Evolutionary conservation across 108 stramenopile genomes (phyloP), one percentile per base, ranked within the genome.

Genomic region (Mediolabrus comicus): DNA sequence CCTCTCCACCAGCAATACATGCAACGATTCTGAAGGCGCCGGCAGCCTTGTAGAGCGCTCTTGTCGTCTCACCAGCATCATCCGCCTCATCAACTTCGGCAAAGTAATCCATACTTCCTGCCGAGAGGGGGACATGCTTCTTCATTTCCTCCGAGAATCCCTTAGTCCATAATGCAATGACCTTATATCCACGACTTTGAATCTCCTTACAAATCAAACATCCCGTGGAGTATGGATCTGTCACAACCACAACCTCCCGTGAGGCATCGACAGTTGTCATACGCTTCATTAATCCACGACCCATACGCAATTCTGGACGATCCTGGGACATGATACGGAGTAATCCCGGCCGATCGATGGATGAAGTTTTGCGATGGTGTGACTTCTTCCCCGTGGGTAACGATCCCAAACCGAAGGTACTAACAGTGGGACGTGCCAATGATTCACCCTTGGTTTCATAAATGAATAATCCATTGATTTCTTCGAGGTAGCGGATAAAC

Each of bases 151-250:
- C 64, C 11, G 70, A 60, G 14, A 86, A 71, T 62, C 84, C 83
- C 41, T 43, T 69, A 0, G 92, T 90, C 89, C 89, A 92, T 25
- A 92, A 65, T 0, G 87, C 88, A 26, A 94, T 87, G 32, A 89
- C 83, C 39, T 79, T 81, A 72, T 83, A 95, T 28, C 87, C 86
- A 11, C 94, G 84, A 56, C 83, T 85, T 52, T 77, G 77, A 27
- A 89, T 87, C 72, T 89, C 88, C 59, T 88, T 75, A 12, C 86
- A 91, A 12, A 93, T 73, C 35, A 72, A 75, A 49, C 86, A 87
- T 24, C 96, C 97, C n/a, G 95, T 95, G 0, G 94, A 95, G 68
- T 96, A 96, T 16, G 96, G 95, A 66, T 96, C 94, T 5, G 97
- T 88, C 16, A 98, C 67, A 13, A 96, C 89, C 22, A 95, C 92